Base-by-base conservation (phyloP, 129 eudicot species). In the Pittosporum tobira region DNA sequence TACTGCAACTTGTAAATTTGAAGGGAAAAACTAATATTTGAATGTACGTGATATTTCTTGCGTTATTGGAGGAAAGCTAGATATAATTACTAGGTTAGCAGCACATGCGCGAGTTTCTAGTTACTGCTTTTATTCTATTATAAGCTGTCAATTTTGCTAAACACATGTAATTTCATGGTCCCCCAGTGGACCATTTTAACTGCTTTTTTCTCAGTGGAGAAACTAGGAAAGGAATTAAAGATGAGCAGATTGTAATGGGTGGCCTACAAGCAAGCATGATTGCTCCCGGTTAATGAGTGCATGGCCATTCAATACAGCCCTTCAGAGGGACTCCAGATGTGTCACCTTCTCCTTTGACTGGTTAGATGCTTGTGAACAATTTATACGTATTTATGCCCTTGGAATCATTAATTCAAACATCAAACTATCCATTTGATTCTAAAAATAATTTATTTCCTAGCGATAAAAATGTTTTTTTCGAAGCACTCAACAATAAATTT, bases 221-320 rank as follows among this genome's bases (percentile, higher is more conserved):
- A 45, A 68, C 69, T 65, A 71, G 15, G 57, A 71, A 68, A 55
- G 27, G 64, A 47, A 55, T n/a, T 59, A 31, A 36, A 46, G 42
- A 61, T 9, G 54, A 29, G 52, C 61, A 49, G 72, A 51, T 47
- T 53, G 54, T 30, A 61, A 59, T 62, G 64, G 65, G 55, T 62
- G 56, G 67, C 76, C 67, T 70, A 69, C 65, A 69, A 61, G 71
- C 55, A 51, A 58, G n/a, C 79, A 73, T 78, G 64, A 78, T 64
- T 54, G 57, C 28, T 65, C 53, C 20, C 52, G 56, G 50, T 60
- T 66, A 45, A 61, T 48, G 75, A 64, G 46, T 60, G 53, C 9
- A 20, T 54, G 5, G 15, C 59, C 76, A 65, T 54, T 63, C 68
- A 62, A 74, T 63, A 73, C 74, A 68, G 48, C 60, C 57, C 64